Evolutionary conservation across 106 monocot genomes (phyloP), one percentile per base, ranked within the genome.

Genomic region (Phalaenopsis aphrodite): DNA sequence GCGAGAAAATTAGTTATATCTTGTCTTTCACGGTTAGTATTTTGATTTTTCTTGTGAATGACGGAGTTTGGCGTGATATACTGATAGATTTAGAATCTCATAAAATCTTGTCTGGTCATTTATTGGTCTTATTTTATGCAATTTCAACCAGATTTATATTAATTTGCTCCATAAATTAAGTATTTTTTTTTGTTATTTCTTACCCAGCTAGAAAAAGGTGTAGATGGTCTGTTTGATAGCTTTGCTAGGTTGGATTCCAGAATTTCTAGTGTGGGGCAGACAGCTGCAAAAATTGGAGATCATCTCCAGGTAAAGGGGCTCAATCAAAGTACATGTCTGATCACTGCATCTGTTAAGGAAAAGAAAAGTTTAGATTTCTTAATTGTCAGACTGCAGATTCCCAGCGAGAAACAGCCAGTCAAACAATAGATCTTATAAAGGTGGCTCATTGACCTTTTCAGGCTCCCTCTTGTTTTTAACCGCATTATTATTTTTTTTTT

Each of bases 231-330:
- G 67, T 95, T 93, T 88, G 93, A 93, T 79, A 99, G 99, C 89
- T 99, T 99, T 82, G 93, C 88, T 39, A 91, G 99, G 78, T 75
- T 99, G 49, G 99, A 99, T 88, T 87, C 95, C 75, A 91, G 99
- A 78, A 95, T 99, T 55, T 95, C 99, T 42, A 99, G 99, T 86
- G 99, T 99, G 61, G 99, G 99, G 41, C 99, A 99, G 85, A 99
- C 99, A 67, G 99, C 99, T 87, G 99, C 99, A 74, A 99, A 99
- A 88, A 99, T 99, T 85, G 99, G 99, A 41, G 99, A 99, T 77
- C 99, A 99, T 83, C 84, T 99, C 45, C 99, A 99, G 95, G 99
- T 99, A 89, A 82, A 41, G 12, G 3, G 39, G n/a, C 23, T 37
- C 69, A 7, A 38, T 69, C 15, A 38, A 37, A 36, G 18, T 39